Evolutionary conservation across 768 basidiomycete genomes (phyloP), one percentile per base, ranked within the genome.

Genomic region (Macrocybe gigantea): DNA sequence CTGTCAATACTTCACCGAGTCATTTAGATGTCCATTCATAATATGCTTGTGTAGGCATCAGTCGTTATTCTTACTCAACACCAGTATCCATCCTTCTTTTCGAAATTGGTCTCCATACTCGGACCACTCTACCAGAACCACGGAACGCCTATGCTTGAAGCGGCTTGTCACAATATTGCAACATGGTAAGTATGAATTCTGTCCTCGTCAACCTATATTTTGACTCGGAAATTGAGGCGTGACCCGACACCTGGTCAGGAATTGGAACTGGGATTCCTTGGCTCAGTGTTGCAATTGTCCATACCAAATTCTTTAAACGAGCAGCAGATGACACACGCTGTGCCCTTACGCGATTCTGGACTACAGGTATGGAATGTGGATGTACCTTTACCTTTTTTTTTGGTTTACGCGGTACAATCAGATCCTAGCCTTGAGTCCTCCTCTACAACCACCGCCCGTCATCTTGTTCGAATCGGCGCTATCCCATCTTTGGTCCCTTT

Each of bases 101-200:
- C 84, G n/a, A 63, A 79, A 0, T 62, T 94, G 22, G 66, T 78
- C 14, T 67, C 67, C 11, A 75, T 80, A 41, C 75, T 96, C 37
- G 93, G 89, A 0, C 88, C 91, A 0, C 64, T 87, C 29, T 88
- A 82, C 58, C 77, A 82, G 50, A 61, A 67, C 15, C 87, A 92
- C 52, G 91, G 88, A 4, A 74, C 78, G 5, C 75, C 88, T 0
- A 93, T 91, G 74, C 69, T 93, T 3, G 91, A 95, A 64, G 79
- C 83, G 1, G 89, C 90, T 2, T 93, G 89, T 60, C 80, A 93
- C 57, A 88, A 88, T 50, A 85, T 93, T 22, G 79, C 88, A 5
- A 80, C 74, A 51, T 96, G 92, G 92, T 93, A 69, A 64, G 80
- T 67, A 37, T 45, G 44, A 14, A 29, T 44, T 34, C 48, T 31